These are phyloP conservation scores for Schwanniomyces etchellsii DNA, from an alignment of 1,139 yeast genomes.

Conservation along the genomic window DNA sequence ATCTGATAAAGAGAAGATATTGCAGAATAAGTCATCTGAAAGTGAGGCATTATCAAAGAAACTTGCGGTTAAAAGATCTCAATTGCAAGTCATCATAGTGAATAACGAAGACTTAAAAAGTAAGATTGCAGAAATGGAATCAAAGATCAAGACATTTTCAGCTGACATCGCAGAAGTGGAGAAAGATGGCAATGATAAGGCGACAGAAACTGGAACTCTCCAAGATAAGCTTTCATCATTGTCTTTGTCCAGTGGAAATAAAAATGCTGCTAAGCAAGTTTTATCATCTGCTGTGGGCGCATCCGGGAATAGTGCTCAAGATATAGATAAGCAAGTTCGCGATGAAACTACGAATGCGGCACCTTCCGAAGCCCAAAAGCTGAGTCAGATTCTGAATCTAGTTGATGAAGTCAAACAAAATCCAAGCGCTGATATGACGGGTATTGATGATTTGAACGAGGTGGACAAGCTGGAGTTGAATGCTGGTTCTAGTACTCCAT, in stretches of 20 bases:
- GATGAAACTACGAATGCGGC: too few species aligned
- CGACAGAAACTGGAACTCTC: not conserved
- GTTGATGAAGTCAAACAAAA: conserved; percentile 21
- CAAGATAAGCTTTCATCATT: too few species aligned
- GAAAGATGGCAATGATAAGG: conserved; percentile 7
- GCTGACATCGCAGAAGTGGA: conserved; percentile 11
- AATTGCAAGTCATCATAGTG: conserved; percentile 55
- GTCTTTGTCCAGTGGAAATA: too few species aligned
- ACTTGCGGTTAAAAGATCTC: conserved; percentile 62
- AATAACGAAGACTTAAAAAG: conserved; percentile 45
- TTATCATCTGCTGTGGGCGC: too few species aligned
- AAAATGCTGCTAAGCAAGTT: too few species aligned
- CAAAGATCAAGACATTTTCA: conserved; percentile 14
- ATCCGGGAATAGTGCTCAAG: too few species aligned
- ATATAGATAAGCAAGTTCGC: too few species aligned
- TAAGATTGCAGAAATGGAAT: conserved; percentile 23
- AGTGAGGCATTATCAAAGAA: conserved; percentile 58
- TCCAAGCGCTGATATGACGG: conserved; percentile 24
- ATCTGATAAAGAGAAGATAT: conserved; percentile 50
- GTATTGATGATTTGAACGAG: conserved; percentile 19
- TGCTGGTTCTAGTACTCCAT: too few species aligned
- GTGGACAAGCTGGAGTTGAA: conserved; percentile 7
- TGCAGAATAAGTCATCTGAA: conserved; percentile 47
- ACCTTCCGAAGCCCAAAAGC: too few species aligned
- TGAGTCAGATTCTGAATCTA: too few species aligned